phyloP scores from a whole-genome alignment of 2,329 filamentous ascomycete species.

The Leptosphaerulina australis region DNA sequence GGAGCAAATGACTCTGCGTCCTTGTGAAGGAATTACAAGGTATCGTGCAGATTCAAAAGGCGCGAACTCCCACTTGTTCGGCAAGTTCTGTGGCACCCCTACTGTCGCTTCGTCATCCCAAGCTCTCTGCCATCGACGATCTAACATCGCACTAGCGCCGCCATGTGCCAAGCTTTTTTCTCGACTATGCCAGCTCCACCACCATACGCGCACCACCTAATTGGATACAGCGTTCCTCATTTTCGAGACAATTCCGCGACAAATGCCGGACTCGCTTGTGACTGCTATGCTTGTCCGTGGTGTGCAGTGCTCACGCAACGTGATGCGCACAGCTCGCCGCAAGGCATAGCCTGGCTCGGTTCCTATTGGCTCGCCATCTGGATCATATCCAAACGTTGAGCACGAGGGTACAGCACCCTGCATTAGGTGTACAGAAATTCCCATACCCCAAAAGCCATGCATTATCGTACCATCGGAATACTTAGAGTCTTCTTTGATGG shows the following conservation, averaged over 20 bases:
- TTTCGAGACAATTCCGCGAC: slow-evolving; percentile 8
- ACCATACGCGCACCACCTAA: slow-evolving; percentile 1
- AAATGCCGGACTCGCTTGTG: slow-evolving; percentile 7
- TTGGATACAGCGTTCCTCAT: slow-evolving; percentile 11
- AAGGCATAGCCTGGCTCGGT: slow-evolving; percentile 1
- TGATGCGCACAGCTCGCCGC: slow-evolving; percentile 2
- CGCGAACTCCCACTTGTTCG: slow-evolving; percentile 9
- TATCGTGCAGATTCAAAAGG: background rate
- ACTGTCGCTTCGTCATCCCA: slow-evolving; percentile 13
- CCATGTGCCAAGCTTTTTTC: slow-evolving; percentile 12
- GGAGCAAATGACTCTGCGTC: background rate
- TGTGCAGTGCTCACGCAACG: slow-evolving; percentile 1
- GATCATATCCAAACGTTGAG: slow-evolving; percentile 6
- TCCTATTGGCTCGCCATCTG: slow-evolving; percentile 7
- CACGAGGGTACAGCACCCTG: slow-evolving; percentile 9
- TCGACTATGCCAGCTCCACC: slow-evolving; percentile 14
- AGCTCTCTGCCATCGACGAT: slow-evolving; percentile 21
- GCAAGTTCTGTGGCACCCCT: slow-evolving; percentile 5
- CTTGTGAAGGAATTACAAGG: background rate
- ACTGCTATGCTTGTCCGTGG: background rate
- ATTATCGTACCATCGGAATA: background rate
- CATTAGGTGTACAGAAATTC: slow-evolving; percentile 1
- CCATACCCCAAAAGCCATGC: slow-evolving; percentile 14
- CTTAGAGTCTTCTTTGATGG: background rate
- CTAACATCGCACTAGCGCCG: slow-evolving; percentile 7